These are phyloP conservation scores for Ceriops zippeliana DNA, from an alignment of 345 rosid species.

Conservation along the genomic window DNA sequence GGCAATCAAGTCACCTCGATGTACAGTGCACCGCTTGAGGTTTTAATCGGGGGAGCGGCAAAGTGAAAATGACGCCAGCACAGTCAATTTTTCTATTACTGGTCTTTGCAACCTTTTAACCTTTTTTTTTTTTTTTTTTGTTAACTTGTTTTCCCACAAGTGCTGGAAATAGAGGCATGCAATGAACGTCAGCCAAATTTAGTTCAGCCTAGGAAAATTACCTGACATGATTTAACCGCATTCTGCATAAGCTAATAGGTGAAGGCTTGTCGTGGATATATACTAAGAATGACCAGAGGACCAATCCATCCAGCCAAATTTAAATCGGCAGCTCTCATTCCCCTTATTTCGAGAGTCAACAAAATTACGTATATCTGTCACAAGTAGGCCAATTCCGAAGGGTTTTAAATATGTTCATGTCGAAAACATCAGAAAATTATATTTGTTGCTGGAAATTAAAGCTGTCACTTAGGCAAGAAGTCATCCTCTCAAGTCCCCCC, in stretches of 20 bases:
- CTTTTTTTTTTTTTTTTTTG: no score
- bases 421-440: not conserved
- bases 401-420: not conserved
- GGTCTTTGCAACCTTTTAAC: no score
- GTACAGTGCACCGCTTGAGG: no score
- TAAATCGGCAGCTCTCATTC: constrained; percentile 1
- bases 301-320: constrained; percentile 6
- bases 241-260: not conserved
- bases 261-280: not conserved
- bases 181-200: no score
- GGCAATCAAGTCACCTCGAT: no score
- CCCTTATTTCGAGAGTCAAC: no score
- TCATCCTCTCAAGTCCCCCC: not conserved
- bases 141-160: no score
- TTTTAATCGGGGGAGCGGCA: no score
- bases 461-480: not conserved
- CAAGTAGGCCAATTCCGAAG: not conserved
- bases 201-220: not conserved
- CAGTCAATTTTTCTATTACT: no score
- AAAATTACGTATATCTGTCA: no score
- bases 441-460: not conserved
- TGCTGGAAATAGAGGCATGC: no score
- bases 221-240: not conserved
- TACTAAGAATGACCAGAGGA: constrained; percentile 7
- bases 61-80: no score